Percentiles rank a stretch among this genome's conserved stretches.
These are phyloP conservation scores for Magnolia officinalis DNA, from an alignment of 164 flowering plant species.

Conservation along the genomic window DNA sequence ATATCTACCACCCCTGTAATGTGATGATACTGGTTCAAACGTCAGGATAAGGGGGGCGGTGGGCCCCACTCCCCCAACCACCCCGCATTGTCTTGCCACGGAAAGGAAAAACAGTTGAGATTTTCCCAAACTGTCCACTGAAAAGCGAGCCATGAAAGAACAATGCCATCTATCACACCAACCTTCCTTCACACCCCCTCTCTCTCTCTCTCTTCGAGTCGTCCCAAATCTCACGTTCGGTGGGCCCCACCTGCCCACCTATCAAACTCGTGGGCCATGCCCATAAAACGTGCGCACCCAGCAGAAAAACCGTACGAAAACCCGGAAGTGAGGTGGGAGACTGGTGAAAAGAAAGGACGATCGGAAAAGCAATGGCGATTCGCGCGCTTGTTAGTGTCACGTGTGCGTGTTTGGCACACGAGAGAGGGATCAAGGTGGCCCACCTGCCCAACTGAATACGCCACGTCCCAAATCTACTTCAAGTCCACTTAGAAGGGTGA, in stretches of 20 bases:
- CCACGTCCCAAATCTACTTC: no score
- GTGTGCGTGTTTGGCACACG: no score
- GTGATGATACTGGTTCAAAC: neutral
- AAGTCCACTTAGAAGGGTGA: no score
- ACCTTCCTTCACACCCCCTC: neutral
- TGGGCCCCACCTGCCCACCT: neutral
- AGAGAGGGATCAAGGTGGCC: no score
- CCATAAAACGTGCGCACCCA: neutral
- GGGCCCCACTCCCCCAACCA: constrained; percentile 1
- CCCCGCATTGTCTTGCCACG: neutral
- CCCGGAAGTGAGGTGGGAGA: neutral
- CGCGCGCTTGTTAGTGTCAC: no score
- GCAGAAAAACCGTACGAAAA: neutral
- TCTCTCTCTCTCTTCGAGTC: neutral
- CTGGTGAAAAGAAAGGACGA: neutral
- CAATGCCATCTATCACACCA: constrained; percentile 5
- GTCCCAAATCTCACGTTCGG: neutral
- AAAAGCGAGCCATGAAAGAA: no score
- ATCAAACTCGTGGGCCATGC: neutral
- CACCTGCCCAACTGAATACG: no score
- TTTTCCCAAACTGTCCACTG: no score
- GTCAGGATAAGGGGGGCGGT: neutral
- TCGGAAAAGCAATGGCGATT: no score
- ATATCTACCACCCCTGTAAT: neutral
- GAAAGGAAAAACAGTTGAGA: neutral